Conservation (phyloP, 768 basidiomycete species). For the Psilocybe cubensis region DNA sequence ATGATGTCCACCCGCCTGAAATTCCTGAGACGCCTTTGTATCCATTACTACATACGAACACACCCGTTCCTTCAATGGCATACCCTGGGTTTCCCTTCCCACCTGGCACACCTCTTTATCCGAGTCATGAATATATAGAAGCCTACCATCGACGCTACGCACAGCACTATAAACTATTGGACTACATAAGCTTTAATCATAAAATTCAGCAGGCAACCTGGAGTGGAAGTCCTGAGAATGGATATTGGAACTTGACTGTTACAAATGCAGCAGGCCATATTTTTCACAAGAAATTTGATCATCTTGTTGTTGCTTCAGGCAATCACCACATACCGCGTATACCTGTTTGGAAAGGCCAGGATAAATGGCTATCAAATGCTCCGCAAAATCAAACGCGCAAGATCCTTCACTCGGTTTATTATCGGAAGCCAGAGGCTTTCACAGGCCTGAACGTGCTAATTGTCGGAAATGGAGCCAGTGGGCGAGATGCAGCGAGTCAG, state of each 20-base stretch:
- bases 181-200: conserved; percentile 46
- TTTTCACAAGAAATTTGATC: conserved; percentile 43
- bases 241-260: conserved; percentile 49
- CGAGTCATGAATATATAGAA: conserved; percentile 47
- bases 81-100: conserved; percentile 59
- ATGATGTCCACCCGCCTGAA: conserved; percentile 38
- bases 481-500: conserved; percentile 51
- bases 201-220: conserved; percentile 46
- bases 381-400: conserved; percentile 29
- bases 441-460: conserved; percentile 47
- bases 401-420: conserved; percentile 57
- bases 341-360: conserved; percentile 48
- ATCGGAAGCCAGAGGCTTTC: conserved; percentile 49
- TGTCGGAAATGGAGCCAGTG: conserved; percentile 48
- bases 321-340: conserved; percentile 56
- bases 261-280: conserved; percentile 23
- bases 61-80: conserved; percentile 60
- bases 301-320: conserved; percentile 59
- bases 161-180: conserved; percentile 37
- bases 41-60: conserved; percentile 56
- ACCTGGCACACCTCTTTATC: conserved; percentile 52
- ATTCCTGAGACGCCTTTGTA: conserved; percentile 61
- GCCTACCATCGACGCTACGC: conserved; percentile 52
- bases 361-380: conserved; percentile 46
- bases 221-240: conserved; percentile 39